Base-by-base conservation (phyloP, 1,284 basidiomycete species). In the Sparassis latifolia region DNA sequence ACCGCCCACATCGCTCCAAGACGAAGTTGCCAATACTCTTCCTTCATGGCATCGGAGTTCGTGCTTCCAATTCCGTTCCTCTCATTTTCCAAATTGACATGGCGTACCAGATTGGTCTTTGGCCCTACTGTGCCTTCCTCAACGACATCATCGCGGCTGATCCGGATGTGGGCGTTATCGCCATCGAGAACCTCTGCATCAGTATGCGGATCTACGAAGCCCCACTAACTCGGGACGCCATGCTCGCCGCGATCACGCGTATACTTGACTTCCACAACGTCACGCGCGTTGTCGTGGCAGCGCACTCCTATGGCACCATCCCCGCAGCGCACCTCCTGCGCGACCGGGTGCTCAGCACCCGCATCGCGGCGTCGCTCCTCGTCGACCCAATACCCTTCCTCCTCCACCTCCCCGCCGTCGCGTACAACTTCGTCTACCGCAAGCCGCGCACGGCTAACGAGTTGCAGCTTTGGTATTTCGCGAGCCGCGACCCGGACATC, bases 381-480 rank as follows among this genome's bases (percentile, higher is more conserved):
- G 65, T 84, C 42, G 82, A 86, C 62, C 84, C 82, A 2, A 80
- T 85, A 42, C 79, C 81, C 0, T 74, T 86, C 55, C 67, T 85
- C 1, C 71, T 85, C 5, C 80, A 84, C 65, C 72, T 78, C 33
- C 79, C 82, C 0, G 57, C 74, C 9, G 76, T 84, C 39, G 80
- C 82, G 12, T 76, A 74, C 63, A 85, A 84, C 62, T 85, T 86
- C 55, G 67, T 85, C 38, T 84, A 85, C 64, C 76, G 83, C 10
- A 10, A 56, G 0, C 82, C 84, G 1, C 61, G 59, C 42, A 55
- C 58, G 1, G 79, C 80, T 39, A 79, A 81, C 58, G 79, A 85
- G 56, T 84, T 80, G 79, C 71, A 82, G 64, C 57, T 85, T 50
- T 85, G 80, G 79, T 86, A 80, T 60, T 84, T 86, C 55, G 74